Percentiles rank a stretch among this genome's conserved stretches.
phyloP scores from a whole-genome alignment of 2,329 filamentous ascomycete genomes.

The Colletotrichum musae region DNA sequence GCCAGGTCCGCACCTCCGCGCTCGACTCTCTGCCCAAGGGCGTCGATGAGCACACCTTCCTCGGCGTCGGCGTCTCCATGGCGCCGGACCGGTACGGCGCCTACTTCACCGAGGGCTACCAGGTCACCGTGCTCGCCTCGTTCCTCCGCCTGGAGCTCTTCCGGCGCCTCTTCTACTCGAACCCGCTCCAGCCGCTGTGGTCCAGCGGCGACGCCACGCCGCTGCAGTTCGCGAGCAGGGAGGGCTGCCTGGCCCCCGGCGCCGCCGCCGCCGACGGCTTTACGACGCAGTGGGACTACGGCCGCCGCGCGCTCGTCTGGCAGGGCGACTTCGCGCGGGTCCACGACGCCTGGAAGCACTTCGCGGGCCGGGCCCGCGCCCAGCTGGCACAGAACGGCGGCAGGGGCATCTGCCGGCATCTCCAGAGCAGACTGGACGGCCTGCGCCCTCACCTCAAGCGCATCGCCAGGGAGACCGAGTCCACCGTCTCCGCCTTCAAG shows the following conservation, averaged over 20 bases:
- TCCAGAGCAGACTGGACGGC: too few species aligned
- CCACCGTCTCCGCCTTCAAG: not conserved
- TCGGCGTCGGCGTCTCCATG: not conserved
- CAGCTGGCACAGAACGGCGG: not conserved
- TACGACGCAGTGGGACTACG: not conserved
- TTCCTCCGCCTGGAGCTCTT: slow-evolving; percentile 19
- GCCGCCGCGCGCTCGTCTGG: not conserved
- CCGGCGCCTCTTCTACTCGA: not conserved
- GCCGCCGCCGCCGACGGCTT: slow-evolving; percentile 7
- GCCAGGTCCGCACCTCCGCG: not conserved
- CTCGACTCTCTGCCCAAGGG: not conserved
- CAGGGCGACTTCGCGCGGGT: not conserved
- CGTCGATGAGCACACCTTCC: not conserved
- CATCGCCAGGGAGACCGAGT: not conserved
- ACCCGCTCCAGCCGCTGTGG: slow-evolving; percentile 7
- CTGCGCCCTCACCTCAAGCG: not conserved
- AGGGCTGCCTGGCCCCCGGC: not conserved
- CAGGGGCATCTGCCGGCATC: not conserved
- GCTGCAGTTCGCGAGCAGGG: not conserved
- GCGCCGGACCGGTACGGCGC: not conserved
- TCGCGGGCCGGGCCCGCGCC: not conserved
- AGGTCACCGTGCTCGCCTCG: not conserved
- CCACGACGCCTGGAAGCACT: too few species aligned
- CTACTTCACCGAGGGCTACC: not conserved
- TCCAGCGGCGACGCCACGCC: slow-evolving; percentile 3